These are phyloP conservation scores for Pyracantha coccinea DNA, from an alignment of 331 rosid species.

Conservation along the genomic window DNA sequence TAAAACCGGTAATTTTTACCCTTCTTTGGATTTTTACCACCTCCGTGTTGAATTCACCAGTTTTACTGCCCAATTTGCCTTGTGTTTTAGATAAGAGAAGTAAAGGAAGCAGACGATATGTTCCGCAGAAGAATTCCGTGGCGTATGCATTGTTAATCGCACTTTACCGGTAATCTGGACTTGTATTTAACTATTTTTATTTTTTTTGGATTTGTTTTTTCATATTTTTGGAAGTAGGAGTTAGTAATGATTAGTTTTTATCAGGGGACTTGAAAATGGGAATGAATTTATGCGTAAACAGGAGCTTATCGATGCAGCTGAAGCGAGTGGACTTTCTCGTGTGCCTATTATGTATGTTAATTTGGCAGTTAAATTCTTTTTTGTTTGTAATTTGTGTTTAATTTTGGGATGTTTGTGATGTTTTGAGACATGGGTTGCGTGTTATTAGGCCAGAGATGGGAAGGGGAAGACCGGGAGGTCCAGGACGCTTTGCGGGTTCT, in stretches of 20 bases:
- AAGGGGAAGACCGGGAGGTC: conserved; percentile 48
- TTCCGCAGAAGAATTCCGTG: conserved; percentile 86
- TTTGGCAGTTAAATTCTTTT: conserved; percentile 1
- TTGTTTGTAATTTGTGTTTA: conserved; percentile 1
- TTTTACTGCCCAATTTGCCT: neutral
- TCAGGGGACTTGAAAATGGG: conserved; percentile 70
- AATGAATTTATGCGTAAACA: conserved; percentile 84
- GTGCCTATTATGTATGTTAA: conserved; percentile 62
- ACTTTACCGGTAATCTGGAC: conserved; percentile 57
- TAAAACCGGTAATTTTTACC: conserved; percentile 36
- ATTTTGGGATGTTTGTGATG: neutral
- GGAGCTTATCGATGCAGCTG: conserved; percentile 86
- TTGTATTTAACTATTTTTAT: neutral
- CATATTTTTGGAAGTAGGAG: conserved; percentile 3
- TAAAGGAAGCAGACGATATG: conserved; percentile 48
- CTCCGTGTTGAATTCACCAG: neutral
- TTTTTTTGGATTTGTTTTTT: neutral
- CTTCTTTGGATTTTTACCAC: neutral
- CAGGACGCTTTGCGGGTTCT: conserved; percentile 49
- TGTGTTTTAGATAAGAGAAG: conserved; percentile 41
- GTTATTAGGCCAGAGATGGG: conserved; percentile 72
- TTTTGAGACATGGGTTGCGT: neutral
- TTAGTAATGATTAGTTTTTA: conserved; percentile 7
- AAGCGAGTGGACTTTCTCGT: conserved; percentile 93
- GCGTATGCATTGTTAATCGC: conserved; percentile 77